Evolutionary conservation across 1,139 yeast genomes (phyloP), one percentile per base, ranked within the genome.

Genomic region (Nakaseomyces delphensis): DNA sequence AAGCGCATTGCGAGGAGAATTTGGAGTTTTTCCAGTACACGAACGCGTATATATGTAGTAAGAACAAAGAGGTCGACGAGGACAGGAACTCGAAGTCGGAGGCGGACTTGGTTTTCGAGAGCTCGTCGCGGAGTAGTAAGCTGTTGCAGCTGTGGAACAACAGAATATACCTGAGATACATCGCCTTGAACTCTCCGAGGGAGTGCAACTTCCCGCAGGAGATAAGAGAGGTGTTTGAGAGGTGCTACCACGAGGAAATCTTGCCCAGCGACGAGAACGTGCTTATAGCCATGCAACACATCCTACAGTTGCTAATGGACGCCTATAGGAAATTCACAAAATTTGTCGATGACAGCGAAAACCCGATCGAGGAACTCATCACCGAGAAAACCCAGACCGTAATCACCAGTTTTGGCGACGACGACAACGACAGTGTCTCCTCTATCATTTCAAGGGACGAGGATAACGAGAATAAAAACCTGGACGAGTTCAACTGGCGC

Each of bases 1-100:
- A 45, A 21, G 48, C 55, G 6, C 63, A 60, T 38, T 59, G 63
- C 43, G 60, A 56, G 13, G 64, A 60, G 46, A 60, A 59, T 44
- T 47, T 57, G 27, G 52, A 51, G 38, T 59, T 60, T 39, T 50
- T 45, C 39, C 46, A 31, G 43, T 45, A 21, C 32, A 43, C 42
- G 31, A 46, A 31, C 28, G 42, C 38, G 24, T 36, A 19, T 23
- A 44, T 43, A 27, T 27, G 28, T 11, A 25, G 33, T n/a, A 31
- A 32, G 23, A 43, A 42, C 13, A 44, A 35, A 45, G 40, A 50
- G 11, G 41, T 45, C 33, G 42, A 39, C 46, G 27, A 30, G 19
- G 42, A 32, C 14, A 47, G 36, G 10, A 42, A 20, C 28, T 11
- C 31, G 24, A 11, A 16, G 40, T 16, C 29, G 18, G 25, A 31